phyloP scores from a whole-genome alignment of 805 yeast genomes.

The Tetrapisispora phaffii region DNA sequence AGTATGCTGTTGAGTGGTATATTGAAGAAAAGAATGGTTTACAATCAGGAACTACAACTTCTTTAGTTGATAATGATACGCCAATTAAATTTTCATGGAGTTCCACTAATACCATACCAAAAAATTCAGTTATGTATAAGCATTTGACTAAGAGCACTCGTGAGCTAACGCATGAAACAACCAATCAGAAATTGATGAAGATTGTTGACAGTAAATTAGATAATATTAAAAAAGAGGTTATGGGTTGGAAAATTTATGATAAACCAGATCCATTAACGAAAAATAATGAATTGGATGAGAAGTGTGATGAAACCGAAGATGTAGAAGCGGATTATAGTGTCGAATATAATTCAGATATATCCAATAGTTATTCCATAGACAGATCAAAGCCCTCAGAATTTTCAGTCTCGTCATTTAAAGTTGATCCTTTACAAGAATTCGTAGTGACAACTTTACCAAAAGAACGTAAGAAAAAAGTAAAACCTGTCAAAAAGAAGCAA shows the following conservation, averaged over 20 bases:
- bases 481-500: slow-evolving; percentile 12
- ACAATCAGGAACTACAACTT: slow-evolving; percentile 1
- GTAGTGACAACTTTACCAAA: slow-evolving; percentile 22
- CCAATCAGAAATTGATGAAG: slow-evolving; percentile 12
- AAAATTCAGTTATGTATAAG: neutral
- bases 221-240: neutral
- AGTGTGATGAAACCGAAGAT: too few relatives aligned
- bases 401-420: slow-evolving; percentile 15
- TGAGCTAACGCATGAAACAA: slow-evolving; percentile 4
- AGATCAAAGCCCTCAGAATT: neutral
- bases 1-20: slow-evolving; percentile 17
- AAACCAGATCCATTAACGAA: too few relatives aligned
- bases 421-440: slow-evolving; percentile 24
- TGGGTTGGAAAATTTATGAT: slow-evolving; percentile 1
- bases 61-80: slow-evolving; percentile 14
- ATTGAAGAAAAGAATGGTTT: slow-evolving; percentile 11
- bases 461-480: slow-evolving; percentile 10
- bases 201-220: slow-evolving; percentile 6
- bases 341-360: neutral
- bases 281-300: too few relatives aligned
- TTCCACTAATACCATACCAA: slow-evolving; percentile 7
- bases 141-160: neutral
- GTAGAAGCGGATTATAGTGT: too few relatives aligned
- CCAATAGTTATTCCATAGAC: neutral
- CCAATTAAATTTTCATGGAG: slow-evolving; percentile 28